These are phyloP conservation scores for Usnea hakonensis DNA, from an alignment of 495 filamentous ascomycete species.

Conservation along the genomic window DNA sequence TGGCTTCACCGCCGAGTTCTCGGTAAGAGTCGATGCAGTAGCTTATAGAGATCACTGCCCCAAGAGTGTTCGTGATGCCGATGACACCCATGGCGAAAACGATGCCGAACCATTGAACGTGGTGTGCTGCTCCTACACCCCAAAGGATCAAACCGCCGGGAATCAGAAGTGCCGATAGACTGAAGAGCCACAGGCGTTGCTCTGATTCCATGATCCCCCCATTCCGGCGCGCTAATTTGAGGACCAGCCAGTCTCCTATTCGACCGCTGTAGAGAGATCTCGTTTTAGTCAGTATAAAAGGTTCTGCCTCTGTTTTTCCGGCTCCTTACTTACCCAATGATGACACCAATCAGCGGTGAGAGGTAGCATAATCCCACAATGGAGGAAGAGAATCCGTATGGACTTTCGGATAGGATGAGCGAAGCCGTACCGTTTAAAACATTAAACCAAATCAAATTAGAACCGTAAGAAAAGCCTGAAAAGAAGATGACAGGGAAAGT, in stretches of 20 bases:
- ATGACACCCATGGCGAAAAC: slow-evolving; percentile 56
- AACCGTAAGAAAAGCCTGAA: slow-evolving; percentile 59
- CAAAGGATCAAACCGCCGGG: slow-evolving; percentile 54
- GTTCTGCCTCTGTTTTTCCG: too few relatives aligned
- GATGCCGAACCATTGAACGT: slow-evolving; percentile 55
- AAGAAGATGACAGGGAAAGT: slow-evolving; percentile 56
- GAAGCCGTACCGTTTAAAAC: slow-evolving; percentile 59
- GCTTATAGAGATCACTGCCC: slow-evolving; percentile 50
- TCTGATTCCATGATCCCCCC: slow-evolving; percentile 58
- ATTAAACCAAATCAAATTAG: slow-evolving; percentile 58
- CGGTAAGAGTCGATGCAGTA: slow-evolving; percentile 59
- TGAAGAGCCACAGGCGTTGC: slow-evolving; percentile 56
- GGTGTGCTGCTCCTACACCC: slow-evolving; percentile 58
- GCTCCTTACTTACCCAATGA: slow-evolving; percentile 43
- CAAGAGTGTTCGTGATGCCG: slow-evolving; percentile 50
- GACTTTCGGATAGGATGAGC: slow-evolving; percentile 46
- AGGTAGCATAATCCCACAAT: slow-evolving; percentile 58
- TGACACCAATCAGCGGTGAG: slow-evolving; percentile 49
- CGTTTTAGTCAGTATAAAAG: too few relatives aligned
- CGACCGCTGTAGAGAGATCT: slow-evolving; percentile 43
- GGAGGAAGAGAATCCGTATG: slow-evolving; percentile 52
- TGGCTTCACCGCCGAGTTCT: slow-evolving; percentile 54
- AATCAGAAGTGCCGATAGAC: slow-evolving; percentile 44
- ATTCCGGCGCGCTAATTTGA: slow-evolving; percentile 53
- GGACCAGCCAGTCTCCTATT: slow-evolving; percentile 52